Conservation (phyloP, 441 rosid species). For the Bocquillonia castaneifolia region DNA sequence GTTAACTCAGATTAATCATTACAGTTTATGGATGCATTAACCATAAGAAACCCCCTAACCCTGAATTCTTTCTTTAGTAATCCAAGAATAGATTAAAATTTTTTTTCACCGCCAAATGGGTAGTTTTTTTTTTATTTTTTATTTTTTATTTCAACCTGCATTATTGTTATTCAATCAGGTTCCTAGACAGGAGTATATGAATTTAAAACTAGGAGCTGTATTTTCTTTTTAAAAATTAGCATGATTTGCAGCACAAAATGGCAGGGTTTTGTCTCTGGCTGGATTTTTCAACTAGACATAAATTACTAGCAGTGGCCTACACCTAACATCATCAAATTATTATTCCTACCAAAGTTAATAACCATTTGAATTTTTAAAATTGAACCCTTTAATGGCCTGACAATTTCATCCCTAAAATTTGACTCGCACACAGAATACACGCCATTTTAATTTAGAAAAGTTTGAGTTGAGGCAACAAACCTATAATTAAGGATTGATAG, state of each 20-base stretch:
- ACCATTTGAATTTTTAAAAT: background rate
- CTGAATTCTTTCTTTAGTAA: background rate
- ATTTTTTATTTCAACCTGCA: background rate
- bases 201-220: background rate
- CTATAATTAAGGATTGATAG: background rate
- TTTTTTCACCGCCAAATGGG: background rate
- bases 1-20: background rate
- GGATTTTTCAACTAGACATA: background rate
- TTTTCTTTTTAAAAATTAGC: background rate
- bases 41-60: background rate
- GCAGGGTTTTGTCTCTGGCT: background rate
- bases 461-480: background rate
- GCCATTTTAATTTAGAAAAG: background rate
- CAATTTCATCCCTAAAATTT: background rate
- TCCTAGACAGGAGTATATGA: background rate
- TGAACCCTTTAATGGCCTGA: background rate
- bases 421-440: background rate
- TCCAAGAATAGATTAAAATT: background rate
- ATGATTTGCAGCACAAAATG: background rate
- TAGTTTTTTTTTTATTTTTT: background rate
- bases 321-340: conserved; percentile 5
- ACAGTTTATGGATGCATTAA: background rate
- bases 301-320: background rate
- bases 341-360: background rate
- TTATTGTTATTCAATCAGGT: background rate